Conservation (phyloP, 345 rosid genomes). For the Dipteronia sinensis region DNA sequence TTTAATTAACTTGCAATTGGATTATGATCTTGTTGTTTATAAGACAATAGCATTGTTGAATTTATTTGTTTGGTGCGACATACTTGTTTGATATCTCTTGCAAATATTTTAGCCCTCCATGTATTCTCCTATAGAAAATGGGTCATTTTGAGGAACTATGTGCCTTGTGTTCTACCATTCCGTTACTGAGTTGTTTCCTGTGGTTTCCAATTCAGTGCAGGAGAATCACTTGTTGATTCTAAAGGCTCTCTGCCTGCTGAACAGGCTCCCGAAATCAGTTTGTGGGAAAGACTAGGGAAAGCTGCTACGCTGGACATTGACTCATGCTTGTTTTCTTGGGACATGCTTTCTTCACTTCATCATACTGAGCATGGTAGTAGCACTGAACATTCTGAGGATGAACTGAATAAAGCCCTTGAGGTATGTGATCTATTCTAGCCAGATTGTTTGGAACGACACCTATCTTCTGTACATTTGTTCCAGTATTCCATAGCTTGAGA, state of each 20-base stretch:
- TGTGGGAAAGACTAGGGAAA: constrained; percentile 96
- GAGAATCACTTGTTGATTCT: constrained; percentile 51
- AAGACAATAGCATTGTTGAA: neutral
- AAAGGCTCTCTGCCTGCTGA: constrained; percentile 45
- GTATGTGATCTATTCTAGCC: constrained; percentile 37
- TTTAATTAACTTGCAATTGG: neutral
- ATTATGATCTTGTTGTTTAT: neutral
- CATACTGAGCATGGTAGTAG: constrained; percentile 91
- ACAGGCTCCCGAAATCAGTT: constrained; percentile 58
- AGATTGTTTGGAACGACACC: constrained; percentile 6
- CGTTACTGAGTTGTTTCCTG: constrained; percentile 18
- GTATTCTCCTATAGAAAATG: too few relatives aligned
- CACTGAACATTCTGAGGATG: constrained; percentile 87
- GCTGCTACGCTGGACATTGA: constrained; percentile 72
- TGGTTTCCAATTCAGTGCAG: constrained; percentile 50
- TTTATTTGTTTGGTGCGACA: neutral
- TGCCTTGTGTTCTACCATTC: neutral
- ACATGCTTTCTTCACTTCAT: constrained; percentile 91
- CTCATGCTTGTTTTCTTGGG: constrained; percentile 76
- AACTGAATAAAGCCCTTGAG: constrained; percentile 86
- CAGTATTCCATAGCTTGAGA: neutral
- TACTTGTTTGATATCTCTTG: neutral
- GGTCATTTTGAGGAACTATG: neutral
- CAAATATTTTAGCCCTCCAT: too few relatives aligned
- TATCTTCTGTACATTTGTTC: constrained; percentile 9